A percentile compares a stretch with the other conserved stretches of the same genome.
These are phyloP conservation scores for Diaporthe destruens DNA, from an alignment of 2,329 filamentous ascomycete species.

Conservation along the genomic window DNA sequence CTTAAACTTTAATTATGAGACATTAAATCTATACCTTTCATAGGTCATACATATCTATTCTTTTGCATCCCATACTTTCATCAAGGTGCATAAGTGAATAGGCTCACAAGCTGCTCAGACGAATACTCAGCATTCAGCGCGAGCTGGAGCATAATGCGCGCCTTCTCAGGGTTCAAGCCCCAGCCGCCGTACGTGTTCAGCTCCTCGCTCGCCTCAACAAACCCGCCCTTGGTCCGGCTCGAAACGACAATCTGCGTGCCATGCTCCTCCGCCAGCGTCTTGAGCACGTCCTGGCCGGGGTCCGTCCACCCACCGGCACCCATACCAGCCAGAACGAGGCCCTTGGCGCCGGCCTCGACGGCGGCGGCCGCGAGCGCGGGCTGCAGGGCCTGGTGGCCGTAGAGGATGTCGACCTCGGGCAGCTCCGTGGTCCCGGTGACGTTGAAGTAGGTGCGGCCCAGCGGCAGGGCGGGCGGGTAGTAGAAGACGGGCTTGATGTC, in stretches of 20 bases:
- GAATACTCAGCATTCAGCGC: conserved; percentile 13
- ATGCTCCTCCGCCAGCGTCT: conserved; percentile 13
- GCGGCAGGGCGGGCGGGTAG: conserved; percentile 63
- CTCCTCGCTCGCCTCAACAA: neutral
- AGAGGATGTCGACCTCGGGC: conserved; percentile 68
- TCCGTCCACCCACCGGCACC: conserved; percentile 14
- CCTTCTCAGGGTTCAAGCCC: conserved; percentile 23
- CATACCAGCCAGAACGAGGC: conserved; percentile 13
- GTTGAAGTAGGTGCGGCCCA: conserved; percentile 60
- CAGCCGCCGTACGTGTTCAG: conserved; percentile 16
- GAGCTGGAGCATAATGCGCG: conserved; percentile 24
- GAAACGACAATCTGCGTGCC: conserved; percentile 17
- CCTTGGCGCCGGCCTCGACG: conserved; percentile 17
- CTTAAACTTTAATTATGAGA: neutral
- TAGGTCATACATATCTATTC: neutral
- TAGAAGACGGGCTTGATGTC: conserved; percentile 72
- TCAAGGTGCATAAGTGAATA: conserved; percentile 7
- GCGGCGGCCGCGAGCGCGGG: conserved; percentile 56
- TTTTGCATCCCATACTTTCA: neutral
- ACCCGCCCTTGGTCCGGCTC: conserved; percentile 20
- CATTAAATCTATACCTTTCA: neutral
- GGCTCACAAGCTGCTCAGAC: neutral
- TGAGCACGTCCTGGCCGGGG: neutral
- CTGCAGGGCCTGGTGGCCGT: conserved; percentile 66
- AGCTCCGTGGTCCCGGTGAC: conserved; percentile 54